Evolutionary conservation across 108 stramenopile species (phyloP).

Genomic region (Pseudonitzschia multistriata): DNA sequence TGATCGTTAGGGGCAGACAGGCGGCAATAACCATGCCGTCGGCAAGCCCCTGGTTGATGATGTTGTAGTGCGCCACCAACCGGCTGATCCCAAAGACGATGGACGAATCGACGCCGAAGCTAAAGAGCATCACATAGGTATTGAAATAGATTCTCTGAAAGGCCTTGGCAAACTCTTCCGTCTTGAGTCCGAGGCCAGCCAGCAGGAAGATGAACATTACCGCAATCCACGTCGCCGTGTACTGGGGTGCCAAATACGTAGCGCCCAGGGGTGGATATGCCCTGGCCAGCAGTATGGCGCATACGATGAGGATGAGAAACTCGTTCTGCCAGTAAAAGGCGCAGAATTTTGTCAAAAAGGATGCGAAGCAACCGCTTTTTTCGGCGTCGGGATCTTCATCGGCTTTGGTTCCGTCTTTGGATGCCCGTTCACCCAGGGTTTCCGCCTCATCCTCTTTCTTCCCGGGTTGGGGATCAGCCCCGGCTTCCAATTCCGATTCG

Average conservation of each 20-base stretch:
- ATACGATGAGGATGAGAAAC: slow-evolving; percentile 60
- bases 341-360: slow-evolving; percentile 1
- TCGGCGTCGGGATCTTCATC: neutral
- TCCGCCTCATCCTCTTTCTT: neutral
- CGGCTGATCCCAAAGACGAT: slow-evolving; percentile 62
- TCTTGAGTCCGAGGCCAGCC: slow-evolving; percentile 75
- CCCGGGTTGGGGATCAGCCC: neutral
- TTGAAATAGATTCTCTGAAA: slow-evolving; percentile 70
- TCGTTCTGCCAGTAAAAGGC: slow-evolving; percentile 35
- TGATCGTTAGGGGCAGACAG: slow-evolving; percentile 77
- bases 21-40: slow-evolving; percentile 83
- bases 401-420: neutral
- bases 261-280: slow-evolving; percentile 87
- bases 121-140: slow-evolving; percentile 66
- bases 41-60: slow-evolving; percentile 50
- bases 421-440: neutral
- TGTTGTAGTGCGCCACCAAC: slow-evolving; percentile 37
- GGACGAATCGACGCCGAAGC: slow-evolving; percentile 67
- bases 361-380: neutral
- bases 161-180: slow-evolving; percentile 80
- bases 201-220: slow-evolving; percentile 81
- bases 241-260: slow-evolving; percentile 61
- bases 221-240: slow-evolving; percentile 79
- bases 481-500: neutral
- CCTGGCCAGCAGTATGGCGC: slow-evolving; percentile 63